phyloP scores from a whole-genome alignment of 192 early-diverging fungal genomes.

The Chytriomyces sp. region DNA sequence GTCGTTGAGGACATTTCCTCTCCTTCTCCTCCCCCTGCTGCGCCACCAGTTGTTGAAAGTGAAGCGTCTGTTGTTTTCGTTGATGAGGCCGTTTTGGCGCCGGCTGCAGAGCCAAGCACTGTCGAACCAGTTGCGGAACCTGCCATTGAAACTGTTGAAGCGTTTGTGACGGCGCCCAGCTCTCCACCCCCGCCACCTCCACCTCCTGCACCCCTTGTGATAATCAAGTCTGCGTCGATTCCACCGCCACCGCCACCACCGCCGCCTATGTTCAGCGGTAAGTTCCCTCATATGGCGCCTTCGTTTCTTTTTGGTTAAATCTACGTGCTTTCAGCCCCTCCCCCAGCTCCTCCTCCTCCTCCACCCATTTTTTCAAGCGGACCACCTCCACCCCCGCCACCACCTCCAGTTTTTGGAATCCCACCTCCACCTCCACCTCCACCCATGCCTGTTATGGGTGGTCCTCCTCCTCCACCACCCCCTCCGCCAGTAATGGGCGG shows the following conservation, averaged over 20 bases:
- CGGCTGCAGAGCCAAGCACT: conserved; percentile 25
- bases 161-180: neutral
- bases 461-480: conserved; percentile 46
- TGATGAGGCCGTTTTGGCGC: neutral
- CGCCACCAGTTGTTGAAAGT: neutral
- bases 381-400: conserved; percentile 45
- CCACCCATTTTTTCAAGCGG: neutral
- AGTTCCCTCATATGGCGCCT: too few species aligned
- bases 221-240: neutral
- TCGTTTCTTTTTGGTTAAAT: neutral
- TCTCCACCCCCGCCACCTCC: conserved; percentile 39
- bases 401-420: conserved; percentile 27
- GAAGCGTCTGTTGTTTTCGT: too few species aligned
- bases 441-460: conserved; percentile 9
- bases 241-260: conserved; percentile 32
- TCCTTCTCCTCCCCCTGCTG: neutral
- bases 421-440: conserved; percentile 25
- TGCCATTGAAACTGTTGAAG: neutral
- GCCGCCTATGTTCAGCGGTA: conserved; percentile 5
- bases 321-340: neutral
- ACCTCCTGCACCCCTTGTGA: neutral
- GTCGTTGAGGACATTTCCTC: neutral
- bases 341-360: conserved; percentile 16
- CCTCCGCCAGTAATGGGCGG: conserved; percentile 38
- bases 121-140: conserved; percentile 21